phyloP scores from a whole-genome alignment of 2,329 filamentous ascomycete species.

The Trichoderma atroviride region DNA sequence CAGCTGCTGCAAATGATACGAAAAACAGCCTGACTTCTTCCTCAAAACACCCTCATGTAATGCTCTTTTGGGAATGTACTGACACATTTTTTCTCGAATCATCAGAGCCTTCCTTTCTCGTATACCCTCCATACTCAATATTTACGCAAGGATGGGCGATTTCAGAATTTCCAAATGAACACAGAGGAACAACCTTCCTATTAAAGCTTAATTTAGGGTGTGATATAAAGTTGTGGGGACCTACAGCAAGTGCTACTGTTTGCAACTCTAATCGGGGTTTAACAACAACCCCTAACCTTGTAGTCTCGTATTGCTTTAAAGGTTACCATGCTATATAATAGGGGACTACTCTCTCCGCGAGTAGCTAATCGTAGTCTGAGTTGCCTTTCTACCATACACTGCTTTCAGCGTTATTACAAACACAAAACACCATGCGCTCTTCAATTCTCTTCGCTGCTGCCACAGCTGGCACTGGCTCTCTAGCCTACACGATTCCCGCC shows the following conservation, averaged over 20 bases:
- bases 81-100: background rate
- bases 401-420: background rate
- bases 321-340: background rate
- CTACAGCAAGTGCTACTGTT: background rate
- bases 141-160: slow-evolving; percentile 2
- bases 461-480: slow-evolving; percentile 22
- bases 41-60: background rate
- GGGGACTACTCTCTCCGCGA: background rate
- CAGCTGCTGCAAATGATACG: background rate
- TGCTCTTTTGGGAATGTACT: background rate
- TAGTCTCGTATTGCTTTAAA: background rate
- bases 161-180: background rate
- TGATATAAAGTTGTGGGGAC: background rate
- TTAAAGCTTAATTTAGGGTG: slow-evolving; percentile 17
- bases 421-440: slow-evolving; percentile 23
- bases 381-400: background rate
- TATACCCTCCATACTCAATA: background rate
- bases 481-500: slow-evolving; percentile 26
- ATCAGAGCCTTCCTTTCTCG: background rate
- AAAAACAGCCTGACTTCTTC: background rate
- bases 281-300: background rate
- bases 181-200: background rate
- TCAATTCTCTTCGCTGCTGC: slow-evolving; percentile 24
- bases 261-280: background rate
- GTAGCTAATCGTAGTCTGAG: background rate